Percentiles rank a stretch among this genome's conserved stretches.
phyloP scores from a whole-genome alignment of 768 basidiomycete species.

The Lepiota brunneoincarnata region DNA sequence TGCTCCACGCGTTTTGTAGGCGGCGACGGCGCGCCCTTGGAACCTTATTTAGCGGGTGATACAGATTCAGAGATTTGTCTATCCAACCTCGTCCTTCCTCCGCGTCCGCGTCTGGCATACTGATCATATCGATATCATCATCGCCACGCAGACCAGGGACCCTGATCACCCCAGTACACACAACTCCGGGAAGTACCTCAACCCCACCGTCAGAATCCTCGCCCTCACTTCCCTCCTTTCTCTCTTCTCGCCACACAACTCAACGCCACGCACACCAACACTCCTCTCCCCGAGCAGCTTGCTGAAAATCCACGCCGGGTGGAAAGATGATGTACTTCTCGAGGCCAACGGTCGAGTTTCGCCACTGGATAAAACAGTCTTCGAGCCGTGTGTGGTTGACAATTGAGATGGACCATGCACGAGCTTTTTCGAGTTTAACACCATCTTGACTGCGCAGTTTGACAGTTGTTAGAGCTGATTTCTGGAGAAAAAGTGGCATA shows the following conservation, averaged over 20 bases:
- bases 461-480: not conserved
- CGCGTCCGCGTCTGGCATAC: slow-evolving; percentile 7
- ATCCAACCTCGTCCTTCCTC: too few species aligned
- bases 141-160: too few species aligned
- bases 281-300: slow-evolving; percentile 40
- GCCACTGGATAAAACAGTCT: slow-evolving; percentile 85
- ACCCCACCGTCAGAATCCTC: too few species aligned
- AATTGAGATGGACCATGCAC: slow-evolving; percentile 78
- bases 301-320: slow-evolving; percentile 62
- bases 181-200: not conserved
- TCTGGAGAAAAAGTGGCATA: slow-evolving; percentile 11
- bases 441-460: slow-evolving; percentile 33
- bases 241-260: slow-evolving; percentile 22
- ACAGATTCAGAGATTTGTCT: too few species aligned
- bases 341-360: slow-evolving; percentile 55
- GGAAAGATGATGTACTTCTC: slow-evolving; percentile 74
- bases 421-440: slow-evolving; percentile 70
- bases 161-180: too few species aligned
- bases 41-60: too few species aligned
- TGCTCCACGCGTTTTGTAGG: too few species aligned
- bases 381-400: slow-evolving; percentile 93
- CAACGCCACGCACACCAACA: slow-evolving; percentile 28
- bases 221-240: too few species aligned
- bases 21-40: too few species aligned
- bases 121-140: slow-evolving; percentile 10